Base-by-base conservation (phyloP, 164 flowering plant species). In the Hamamelis virginiana region DNA sequence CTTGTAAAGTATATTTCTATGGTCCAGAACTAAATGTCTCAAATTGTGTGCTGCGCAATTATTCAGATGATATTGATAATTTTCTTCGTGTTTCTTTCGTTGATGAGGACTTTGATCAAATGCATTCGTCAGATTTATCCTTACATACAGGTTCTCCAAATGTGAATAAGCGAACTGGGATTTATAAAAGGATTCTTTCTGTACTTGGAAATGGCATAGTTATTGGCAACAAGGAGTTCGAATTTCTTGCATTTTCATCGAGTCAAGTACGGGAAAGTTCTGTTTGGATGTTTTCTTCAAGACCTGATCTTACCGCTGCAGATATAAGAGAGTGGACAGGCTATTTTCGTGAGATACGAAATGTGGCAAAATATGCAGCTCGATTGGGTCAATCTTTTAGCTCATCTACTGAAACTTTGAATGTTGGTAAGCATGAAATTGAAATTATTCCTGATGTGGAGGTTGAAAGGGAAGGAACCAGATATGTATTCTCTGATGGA, bases 361-460 rank as follows among this genome's bases (percentile, higher is more conserved):
- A 91, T 75, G 96, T 92, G 58, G 97, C 97, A 14, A 91, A 89
- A 71, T 89, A 89, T 85, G 91, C 93, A 14, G 97, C 97, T 18
- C 83, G 98, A 67, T 81, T 94, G 19, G 98, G 98, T 55, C 98
- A 94, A 70, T 90, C 97, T 5, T 86, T 94, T 18, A 66, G 97
- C 62, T 92, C 98, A 1, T 94, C 97, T 1, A 87, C 62, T 1
- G 96, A 95, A 80, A 86, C 94, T 48, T 59, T 92, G 27, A 80
- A 55, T 59, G 96, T 95, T 62, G 13, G 1, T 12, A 28, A 52
- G 28, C 18, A 82, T 71, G 98, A 92, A 74, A 66, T 83, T 70
- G 86, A 82, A 65, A 55, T 10, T 1, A 85, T 95, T 71, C 86
- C 81, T 73, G 98, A 95, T 72, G 56, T 88, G n/a, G 78, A 78